Evolutionary conservation across 176 grass and related monocot species (phyloP).

Genomic region (Carex kokanica): DNA sequence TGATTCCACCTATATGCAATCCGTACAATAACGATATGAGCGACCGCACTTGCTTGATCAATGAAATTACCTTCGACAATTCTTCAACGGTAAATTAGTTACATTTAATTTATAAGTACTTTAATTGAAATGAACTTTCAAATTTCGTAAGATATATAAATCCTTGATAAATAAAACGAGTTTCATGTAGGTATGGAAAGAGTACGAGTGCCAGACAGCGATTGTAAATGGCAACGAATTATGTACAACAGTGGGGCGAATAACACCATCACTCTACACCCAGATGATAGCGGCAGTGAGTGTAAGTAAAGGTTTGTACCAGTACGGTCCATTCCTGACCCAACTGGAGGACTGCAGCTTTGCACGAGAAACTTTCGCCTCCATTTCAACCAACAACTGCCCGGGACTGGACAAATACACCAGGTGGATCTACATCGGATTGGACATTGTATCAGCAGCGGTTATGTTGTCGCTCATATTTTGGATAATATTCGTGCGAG

Average conservation of each 20-base stretch:
- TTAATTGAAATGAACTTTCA: not conserved
- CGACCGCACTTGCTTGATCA: constrained; percentile 33
- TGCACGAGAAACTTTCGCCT: constrained; percentile 42
- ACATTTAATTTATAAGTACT: not conserved
- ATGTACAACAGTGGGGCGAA: constrained; percentile 53
- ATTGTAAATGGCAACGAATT: constrained; percentile 37
- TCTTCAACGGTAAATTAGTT: constrained; percentile 43
- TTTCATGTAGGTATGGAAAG: constrained; percentile 47
- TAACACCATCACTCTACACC: constrained; percentile 54
- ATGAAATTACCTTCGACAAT: constrained; percentile 44
- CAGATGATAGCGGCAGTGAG: constrained; percentile 72
- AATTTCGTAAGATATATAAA: not conserved
- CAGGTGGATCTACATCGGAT: constrained; percentile 36
- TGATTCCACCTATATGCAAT: constrained; percentile 69
- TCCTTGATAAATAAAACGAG: not conserved
- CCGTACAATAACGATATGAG: constrained; percentile 63
- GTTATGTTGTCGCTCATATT: constrained; percentile 46
- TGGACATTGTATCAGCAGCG: constrained; percentile 32
- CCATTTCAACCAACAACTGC: constrained; percentile 33
- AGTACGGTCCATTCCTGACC: constrained; percentile 69
- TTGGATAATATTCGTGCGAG: constrained; percentile 41
- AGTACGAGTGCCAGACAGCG: constrained; percentile 41
- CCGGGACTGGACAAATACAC: constrained; percentile 34
- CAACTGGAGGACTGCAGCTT: constrained; percentile 85
- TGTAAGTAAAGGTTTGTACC: constrained; percentile 55